Conservation (phyloP, 2,329 filamentous ascomycete genomes). For the Neopestalotiopsis sp. region DNA sequence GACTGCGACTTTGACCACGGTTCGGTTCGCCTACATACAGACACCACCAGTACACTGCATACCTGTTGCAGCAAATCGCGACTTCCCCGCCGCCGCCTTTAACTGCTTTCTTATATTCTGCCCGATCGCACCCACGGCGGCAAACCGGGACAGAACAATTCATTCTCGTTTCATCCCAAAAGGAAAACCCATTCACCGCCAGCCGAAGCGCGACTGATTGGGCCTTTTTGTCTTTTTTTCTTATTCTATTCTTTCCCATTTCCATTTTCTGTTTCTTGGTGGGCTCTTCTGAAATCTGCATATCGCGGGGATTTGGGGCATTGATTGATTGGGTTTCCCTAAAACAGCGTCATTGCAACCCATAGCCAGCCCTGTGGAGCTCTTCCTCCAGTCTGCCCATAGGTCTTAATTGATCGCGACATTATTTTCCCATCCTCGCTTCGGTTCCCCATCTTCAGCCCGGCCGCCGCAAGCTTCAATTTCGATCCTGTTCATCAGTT, state of each 20-base stretch:
- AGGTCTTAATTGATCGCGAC: background rate
- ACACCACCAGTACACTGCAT: background rate
- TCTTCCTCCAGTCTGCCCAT: background rate
- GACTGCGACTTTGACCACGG: background rate
- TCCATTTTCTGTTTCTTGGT: background rate
- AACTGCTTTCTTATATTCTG: conserved; percentile 8
- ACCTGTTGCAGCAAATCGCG: background rate
- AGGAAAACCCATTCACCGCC: background rate
- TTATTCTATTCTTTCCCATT: background rate
- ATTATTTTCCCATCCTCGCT: conserved; percentile 2
- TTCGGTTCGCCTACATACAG: background rate
- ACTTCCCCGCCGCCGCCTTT: background rate
- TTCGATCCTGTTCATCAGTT: background rate
- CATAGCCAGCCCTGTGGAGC: background rate
- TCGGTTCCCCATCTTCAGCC: background rate
- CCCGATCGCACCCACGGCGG: conserved; percentile 2
- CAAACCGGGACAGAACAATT: background rate
- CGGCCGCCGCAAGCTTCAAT: conserved; percentile 2
- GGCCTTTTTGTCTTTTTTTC: background rate
- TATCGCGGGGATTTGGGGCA: background rate
- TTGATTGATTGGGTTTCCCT: background rate
- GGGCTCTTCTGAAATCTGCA: background rate
- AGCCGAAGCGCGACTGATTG: background rate
- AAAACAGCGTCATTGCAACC: background rate
- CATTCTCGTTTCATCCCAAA: background rate